Percentiles rank a stretch among this genome's conserved stretches.
Evolutionary conservation across 768 basidiomycete genomes (phyloP).

Genomic region (Tulasnella sp.): DNA sequence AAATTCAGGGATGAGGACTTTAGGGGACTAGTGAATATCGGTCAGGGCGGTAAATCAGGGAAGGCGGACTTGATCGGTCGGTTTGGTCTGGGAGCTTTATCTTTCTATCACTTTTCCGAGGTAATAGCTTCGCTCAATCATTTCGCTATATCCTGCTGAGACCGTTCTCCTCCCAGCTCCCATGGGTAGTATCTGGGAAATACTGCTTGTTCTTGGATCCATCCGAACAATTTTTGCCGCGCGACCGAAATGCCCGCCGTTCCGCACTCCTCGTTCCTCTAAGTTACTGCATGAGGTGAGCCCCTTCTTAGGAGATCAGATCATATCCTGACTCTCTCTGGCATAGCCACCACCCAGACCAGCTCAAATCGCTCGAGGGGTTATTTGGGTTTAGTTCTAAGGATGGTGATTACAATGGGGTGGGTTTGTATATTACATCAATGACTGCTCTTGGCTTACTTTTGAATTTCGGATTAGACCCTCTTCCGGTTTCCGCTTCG

Average conservation of each 20-base stretch:
- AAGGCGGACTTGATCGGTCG: conserved; percentile 39
- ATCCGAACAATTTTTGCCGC: conserved; percentile 36
- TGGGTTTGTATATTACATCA: conserved; percentile 27
- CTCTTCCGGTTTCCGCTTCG: conserved; percentile 44
- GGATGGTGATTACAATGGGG: conserved; percentile 35
- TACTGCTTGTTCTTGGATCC: conserved; percentile 41
- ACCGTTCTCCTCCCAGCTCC: conserved; percentile 22
- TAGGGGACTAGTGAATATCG: conserved; percentile 39
- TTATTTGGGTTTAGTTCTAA: conserved; percentile 36
- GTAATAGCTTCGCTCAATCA: conserved; percentile 36
- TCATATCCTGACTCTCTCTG: neutral
- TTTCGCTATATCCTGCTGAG: neutral
- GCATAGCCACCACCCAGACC: conserved; percentile 38
- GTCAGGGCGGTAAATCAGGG: conserved; percentile 40
- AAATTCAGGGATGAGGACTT: conserved; percentile 40
- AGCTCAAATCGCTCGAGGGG: conserved; percentile 36
- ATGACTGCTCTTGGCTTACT: neutral
- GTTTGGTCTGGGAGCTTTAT: conserved; percentile 46
- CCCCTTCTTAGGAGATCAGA: neutral
- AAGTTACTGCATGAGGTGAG: neutral
- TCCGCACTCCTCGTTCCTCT: neutral
- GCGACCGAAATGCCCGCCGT: neutral
- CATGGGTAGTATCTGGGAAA: conserved; percentile 32
- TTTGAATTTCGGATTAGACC: conserved; percentile 32
- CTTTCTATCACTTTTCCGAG: conserved; percentile 48